Evolutionary conservation across 345 rosid species (phyloP).

Genomic region (Pugionium dolabratum): DNA sequence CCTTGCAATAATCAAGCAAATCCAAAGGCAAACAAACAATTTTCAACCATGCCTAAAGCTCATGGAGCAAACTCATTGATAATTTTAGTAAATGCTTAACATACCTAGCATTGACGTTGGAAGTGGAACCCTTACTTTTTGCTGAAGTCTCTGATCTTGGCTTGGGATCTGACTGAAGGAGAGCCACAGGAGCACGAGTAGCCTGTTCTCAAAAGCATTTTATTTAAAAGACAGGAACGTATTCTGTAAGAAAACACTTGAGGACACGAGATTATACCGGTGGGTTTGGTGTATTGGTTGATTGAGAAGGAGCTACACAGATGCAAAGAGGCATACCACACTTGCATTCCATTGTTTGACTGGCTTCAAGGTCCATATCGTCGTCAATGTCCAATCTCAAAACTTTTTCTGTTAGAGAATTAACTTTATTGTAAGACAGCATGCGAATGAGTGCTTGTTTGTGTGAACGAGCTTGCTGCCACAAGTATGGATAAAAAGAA

Average conservation of each 20-base stretch:
- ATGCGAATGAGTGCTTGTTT: constrained; percentile 40
- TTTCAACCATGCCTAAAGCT: not conserved
- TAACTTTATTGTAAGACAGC: constrained; percentile 46
- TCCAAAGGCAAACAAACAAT: not conserved
- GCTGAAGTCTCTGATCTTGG: constrained; percentile 48
- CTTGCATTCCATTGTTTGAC: constrained; percentile 60
- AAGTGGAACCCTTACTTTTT: constrained; percentile 60
- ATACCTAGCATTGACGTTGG: constrained; percentile 60
- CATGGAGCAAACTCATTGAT: not conserved
- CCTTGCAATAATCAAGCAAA: not conserved
- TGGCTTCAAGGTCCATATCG: constrained; percentile 41
- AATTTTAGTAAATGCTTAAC: not conserved
- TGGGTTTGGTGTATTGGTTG: constrained; percentile 36
- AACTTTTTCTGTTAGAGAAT: constrained; percentile 49
- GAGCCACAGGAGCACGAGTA: constrained; percentile 37
- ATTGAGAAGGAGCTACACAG: constrained; percentile 63
- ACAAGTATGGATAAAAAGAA: constrained; percentile 17
- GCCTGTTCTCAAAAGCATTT: constrained; percentile 38
- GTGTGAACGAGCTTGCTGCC: constrained; percentile 39
- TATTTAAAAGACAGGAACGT: not conserved
- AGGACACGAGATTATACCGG: constrained; percentile 40
- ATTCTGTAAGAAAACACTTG: not conserved
- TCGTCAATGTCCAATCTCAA: constrained; percentile 55
- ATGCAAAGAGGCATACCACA: constrained; percentile 98
- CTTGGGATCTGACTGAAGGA: constrained; percentile 47